These are phyloP conservation scores for Dendrostoma leiphaemia DNA, from an alignment of 2,329 filamentous ascomycete genomes.

Conservation along the genomic window DNA sequence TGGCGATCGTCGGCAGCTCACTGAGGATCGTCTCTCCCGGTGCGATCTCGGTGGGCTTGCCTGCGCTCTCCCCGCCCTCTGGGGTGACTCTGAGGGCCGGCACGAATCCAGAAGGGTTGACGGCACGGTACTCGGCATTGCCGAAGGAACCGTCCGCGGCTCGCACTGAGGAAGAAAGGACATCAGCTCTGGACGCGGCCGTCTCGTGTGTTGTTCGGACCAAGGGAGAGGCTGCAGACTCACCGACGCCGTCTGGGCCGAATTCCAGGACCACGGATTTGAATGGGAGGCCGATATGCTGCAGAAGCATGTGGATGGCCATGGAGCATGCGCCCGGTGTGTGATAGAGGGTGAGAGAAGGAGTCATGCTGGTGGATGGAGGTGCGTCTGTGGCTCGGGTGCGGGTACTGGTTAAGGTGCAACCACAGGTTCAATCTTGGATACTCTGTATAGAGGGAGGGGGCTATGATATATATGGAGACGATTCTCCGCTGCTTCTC, in stretches of 20 bases:
- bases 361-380: neutral
- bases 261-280: neutral
- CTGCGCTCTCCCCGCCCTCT: neutral
- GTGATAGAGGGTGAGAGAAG: slow-evolving; percentile 26
- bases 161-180: slow-evolving; percentile 11
- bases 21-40: slow-evolving; percentile 26
- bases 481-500: no score
- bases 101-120: slow-evolving; percentile 31
- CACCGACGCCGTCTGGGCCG: neutral
- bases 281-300: slow-evolving; percentile 29
- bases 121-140: slow-evolving; percentile 25
- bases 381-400: no score
- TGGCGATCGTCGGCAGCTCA: slow-evolving; percentile 32
- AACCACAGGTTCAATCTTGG: no score
- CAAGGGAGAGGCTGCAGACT: neutral
- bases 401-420: no score
- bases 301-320: slow-evolving; percentile 28
- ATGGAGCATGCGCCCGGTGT: slow-evolving; percentile 30
- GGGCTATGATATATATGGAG: no score
- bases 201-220: neutral
- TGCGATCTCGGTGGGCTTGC: neutral
- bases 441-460: no score
- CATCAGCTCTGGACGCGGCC: slow-evolving; percentile 21
- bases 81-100: slow-evolving; percentile 29
- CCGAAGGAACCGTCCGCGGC: slow-evolving; percentile 32